Evolutionary conservation across 2,329 filamentous ascomycete genomes (phyloP), one percentile per base, ranked within the genome.

Genomic region (Talaromyces piceae): DNA sequence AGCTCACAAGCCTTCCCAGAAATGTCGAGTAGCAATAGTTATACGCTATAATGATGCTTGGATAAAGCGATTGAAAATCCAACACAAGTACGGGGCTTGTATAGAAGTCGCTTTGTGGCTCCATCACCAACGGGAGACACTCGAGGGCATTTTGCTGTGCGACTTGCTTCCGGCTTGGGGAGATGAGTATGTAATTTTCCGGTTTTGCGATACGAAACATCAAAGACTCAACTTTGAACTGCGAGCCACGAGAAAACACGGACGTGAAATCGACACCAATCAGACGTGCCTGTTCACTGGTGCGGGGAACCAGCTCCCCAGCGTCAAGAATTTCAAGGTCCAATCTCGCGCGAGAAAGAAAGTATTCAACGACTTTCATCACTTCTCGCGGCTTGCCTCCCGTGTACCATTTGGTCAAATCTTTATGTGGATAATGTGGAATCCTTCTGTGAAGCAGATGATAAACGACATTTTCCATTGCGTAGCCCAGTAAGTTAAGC

Each of bases 11-110:
- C 26, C 93, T 82, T 0, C 93, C 93, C 0, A 97, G 77, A 59
- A 91, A 98, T 0, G 93, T 98, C 0, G 93, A 97, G 65, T 98
- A 98, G 72, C 93, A 98, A 65, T 96, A 93, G 63, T 98, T 98
- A 73, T 98, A 97, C 0, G 93, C 93, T 63, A 98, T 97, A 90
- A 98, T 96, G 54, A 97, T 85, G 67, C 91, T 96, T 0, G 93
- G 93, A 58, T 98, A 98, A 45, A 98, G 73, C 54, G 89, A 95
- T 63, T 97, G 91, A 57, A 98, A 98, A 68, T 98, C 93, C 5
- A 98, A 76, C 0, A 98, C 93, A 3, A 98, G 66, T 0, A 98
- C 67, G 0, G 93, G 93, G 55, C 88, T 93, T 51, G 77, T 89
- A 69, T 98, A 98, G 64, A 98, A 95, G 5, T 84, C 88, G 58